Percentiles rank a stretch among this genome's conserved stretches.
Evolutionary conservation across 805 yeast genomes (phyloP).

Genomic region (Sugiyamaella valdiviana): DNA sequence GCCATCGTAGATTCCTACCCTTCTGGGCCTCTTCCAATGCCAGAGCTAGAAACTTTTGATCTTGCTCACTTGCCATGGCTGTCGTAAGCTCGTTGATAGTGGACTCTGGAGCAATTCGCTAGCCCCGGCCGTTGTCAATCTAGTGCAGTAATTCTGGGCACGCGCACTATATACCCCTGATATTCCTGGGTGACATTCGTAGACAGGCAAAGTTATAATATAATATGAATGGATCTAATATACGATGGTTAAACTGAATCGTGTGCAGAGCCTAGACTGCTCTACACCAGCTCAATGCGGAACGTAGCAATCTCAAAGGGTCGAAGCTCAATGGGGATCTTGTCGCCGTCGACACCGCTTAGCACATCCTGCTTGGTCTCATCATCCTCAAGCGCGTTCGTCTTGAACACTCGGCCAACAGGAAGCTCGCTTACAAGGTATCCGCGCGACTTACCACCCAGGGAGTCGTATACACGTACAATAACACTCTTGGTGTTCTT

Average conservation of each 20-base stretch:
- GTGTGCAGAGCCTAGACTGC: too few species aligned
- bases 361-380: conserved; percentile 28
- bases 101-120: too few species aligned
- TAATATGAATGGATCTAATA: neutral
- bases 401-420: conserved; percentile 48
- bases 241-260: neutral
- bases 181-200: neutral
- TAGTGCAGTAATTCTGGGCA: neutral
- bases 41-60: conserved; percentile 24
- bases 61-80: conserved; percentile 9
- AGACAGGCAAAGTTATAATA: neutral
- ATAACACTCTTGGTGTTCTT: conserved; percentile 49
- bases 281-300: conserved; percentile 37
- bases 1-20: conserved; percentile 14
- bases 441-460: conserved; percentile 72
- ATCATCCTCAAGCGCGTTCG: conserved; percentile 38
- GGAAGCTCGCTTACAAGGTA: conserved; percentile 27
- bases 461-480: conserved; percentile 74
- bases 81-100: neutral
- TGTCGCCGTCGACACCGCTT: conserved; percentile 24
- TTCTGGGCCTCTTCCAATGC: conserved; percentile 32
- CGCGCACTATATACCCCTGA: neutral
- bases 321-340: conserved; percentile 44
- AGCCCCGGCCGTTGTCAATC: too few species aligned
- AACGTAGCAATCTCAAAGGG: conserved; percentile 76